Evolutionary conservation across 306 rosid species (phyloP).

Genomic region (Hippophae gyantsensis): DNA sequence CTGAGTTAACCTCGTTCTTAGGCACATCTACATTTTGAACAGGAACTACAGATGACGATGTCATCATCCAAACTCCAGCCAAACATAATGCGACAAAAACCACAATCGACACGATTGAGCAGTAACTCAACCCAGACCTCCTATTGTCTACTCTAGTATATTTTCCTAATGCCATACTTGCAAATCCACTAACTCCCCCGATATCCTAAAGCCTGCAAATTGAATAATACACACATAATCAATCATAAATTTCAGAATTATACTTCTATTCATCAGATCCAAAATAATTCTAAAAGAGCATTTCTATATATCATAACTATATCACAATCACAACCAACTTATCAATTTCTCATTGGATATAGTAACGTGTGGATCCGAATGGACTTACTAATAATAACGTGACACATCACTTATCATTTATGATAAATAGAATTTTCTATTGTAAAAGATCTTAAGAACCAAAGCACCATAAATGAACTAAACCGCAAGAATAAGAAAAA

Average conservation of each 20-base stretch:
- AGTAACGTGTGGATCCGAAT: neutral
- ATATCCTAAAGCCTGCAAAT: conserved; percentile 25
- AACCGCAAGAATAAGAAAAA: too few species aligned
- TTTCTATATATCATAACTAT: neutral
- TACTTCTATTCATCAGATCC: conserved; percentile 6
- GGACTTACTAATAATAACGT: neutral
- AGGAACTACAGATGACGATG: conserved; percentile 75
- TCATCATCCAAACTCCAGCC: conserved; percentile 95
- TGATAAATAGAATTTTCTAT: too few species aligned
- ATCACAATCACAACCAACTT: too few species aligned
- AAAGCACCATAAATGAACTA: too few species aligned
- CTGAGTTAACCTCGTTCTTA: conserved; percentile 36
- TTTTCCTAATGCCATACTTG: conserved; percentile 60
- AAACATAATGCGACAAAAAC: conserved; percentile 79
- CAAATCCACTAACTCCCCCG: conserved; percentile 9
- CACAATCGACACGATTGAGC: conserved; percentile 76
- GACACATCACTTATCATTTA: too few species aligned
- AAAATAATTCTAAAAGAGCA: neutral
- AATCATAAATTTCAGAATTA: neutral
- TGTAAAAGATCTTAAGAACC: too few species aligned
- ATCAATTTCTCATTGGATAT: too few species aligned
- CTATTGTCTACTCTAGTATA: conserved; percentile 63
- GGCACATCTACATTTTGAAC: conserved; percentile 57
- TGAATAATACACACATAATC: conserved; percentile 5
- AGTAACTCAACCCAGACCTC: conserved; percentile 55